Percentiles rank a stretch among this genome's conserved stretches.
These are phyloP conservation scores for Elsinoe batatas DNA, from an alignment of 2,329 filamentous ascomycete species.

Conservation along the genomic window DNA sequence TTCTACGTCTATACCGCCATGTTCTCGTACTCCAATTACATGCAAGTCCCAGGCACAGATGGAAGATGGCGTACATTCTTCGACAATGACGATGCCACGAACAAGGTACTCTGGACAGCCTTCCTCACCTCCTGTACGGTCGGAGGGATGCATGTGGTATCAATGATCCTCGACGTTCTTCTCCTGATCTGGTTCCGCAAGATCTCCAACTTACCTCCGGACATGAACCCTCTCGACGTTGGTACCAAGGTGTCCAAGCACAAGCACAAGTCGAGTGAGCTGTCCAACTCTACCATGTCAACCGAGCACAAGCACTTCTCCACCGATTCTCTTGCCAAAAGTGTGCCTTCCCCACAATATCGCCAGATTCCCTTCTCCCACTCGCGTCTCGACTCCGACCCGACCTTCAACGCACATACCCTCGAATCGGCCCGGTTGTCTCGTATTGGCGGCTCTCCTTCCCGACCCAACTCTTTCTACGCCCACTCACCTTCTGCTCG, in stretches of 20 bases:
- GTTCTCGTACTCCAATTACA: slow-evolving; percentile 44
- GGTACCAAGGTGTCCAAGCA: slow-evolving; percentile 65
- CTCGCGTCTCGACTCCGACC: slow-evolving; percentile 56
- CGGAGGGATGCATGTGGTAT: slow-evolving; percentile 59
- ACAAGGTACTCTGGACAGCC: slow-evolving; percentile 51
- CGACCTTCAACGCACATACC: slow-evolving; percentile 42
- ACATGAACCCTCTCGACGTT: slow-evolving; percentile 89
- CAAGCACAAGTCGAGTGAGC: slow-evolving; percentile 60
- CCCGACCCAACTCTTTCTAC: slow-evolving; percentile 17
- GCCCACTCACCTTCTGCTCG: slow-evolving; percentile 26
- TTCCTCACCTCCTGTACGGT: slow-evolving; percentile 58
- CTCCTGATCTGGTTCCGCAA: slow-evolving; percentile 70
- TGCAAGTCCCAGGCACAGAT: slow-evolving; percentile 33
- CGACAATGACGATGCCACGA: slow-evolving; percentile 42
- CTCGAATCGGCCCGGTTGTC: slow-evolving; percentile 45
- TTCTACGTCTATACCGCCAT: slow-evolving; percentile 53
- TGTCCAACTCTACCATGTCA: slow-evolving; percentile 34
- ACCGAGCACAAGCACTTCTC: slow-evolving; percentile 52
- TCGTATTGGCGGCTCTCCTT: slow-evolving; percentile 25
- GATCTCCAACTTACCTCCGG: slow-evolving; percentile 73
- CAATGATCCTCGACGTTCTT: slow-evolving; percentile 62
- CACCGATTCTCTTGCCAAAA: slow-evolving; percentile 29
- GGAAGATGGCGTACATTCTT: slow-evolving; percentile 63
- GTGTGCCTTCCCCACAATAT: slow-evolving; percentile 30
- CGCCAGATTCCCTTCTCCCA: slow-evolving; percentile 66